phyloP scores from a whole-genome alignment of 1,284 basidiomycete genomes.

The Puccinia horiana region DNA sequence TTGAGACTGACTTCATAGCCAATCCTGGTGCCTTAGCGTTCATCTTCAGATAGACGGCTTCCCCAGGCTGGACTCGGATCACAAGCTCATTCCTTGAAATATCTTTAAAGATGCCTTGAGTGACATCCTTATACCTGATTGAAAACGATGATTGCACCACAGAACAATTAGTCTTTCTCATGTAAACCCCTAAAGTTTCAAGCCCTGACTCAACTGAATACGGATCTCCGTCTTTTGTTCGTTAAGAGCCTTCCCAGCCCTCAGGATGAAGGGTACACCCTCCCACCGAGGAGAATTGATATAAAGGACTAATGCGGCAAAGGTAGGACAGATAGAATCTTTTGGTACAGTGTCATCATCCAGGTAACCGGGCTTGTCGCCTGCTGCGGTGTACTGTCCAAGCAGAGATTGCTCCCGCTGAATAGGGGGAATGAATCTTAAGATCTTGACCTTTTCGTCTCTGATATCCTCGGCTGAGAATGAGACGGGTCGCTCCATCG shows the following conservation, averaged over 20 bases:
- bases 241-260: conserved; percentile 95
- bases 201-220: conserved; percentile 65
- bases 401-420: conserved; percentile 75
- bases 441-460: conserved; percentile 96
- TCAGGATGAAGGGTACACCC: conserved; percentile 93
- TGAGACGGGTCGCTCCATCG: conserved; percentile 97
- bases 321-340: conserved; percentile 87
- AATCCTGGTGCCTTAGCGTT: conserved; percentile 91
- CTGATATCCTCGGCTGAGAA: conserved; percentile 94
- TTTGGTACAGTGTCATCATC: conserved; percentile 92
- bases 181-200: neutral
- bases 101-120: conserved; percentile 90
- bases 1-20: conserved; percentile 81
- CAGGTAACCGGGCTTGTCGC: conserved; percentile 93
- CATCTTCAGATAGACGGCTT: conserved; percentile 91
- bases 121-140: conserved; percentile 79
- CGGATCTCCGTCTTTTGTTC: conserved; percentile 96
- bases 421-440: conserved; percentile 82
- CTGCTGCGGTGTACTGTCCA: conserved; percentile 83
- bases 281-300: conserved; percentile 96
- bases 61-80: conserved; percentile 88
- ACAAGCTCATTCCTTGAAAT: conserved; percentile 93
- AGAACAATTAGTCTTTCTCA: neutral
- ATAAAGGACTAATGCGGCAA: conserved; percentile 80
- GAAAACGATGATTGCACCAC: neutral